These are phyloP conservation scores for Oryza glaberrima DNA, from an alignment of 176 grass and related monocot genomes.

Conservation along the genomic window DNA sequence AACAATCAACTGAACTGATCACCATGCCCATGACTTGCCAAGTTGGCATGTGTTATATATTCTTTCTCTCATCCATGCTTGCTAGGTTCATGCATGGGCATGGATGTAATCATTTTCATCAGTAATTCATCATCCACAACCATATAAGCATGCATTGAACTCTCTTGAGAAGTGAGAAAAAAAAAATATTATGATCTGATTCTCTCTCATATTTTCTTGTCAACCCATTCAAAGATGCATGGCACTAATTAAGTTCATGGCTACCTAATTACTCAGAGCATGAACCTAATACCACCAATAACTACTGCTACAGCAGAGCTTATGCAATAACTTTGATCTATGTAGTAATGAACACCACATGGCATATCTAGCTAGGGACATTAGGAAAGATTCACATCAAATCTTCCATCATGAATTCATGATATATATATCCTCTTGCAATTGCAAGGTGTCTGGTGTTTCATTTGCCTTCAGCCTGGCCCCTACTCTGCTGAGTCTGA, in stretches of 20 bases:
- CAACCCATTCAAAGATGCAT: constrained; percentile 4
- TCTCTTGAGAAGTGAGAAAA: neutral
- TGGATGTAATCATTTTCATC: neutral
- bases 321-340: constrained; percentile 20
- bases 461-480: neutral
- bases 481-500: constrained; percentile 9
- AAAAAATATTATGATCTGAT: constrained; percentile 4
- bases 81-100: constrained; percentile 30
- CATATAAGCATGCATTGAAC: constrained; percentile 19
- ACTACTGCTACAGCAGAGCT: neutral
- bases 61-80: neutral
- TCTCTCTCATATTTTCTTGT: neutral
- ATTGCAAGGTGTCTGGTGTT: constrained; percentile 15
- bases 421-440: neutral
- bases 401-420: neutral
- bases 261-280: neutral
- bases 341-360: constrained; percentile 24
- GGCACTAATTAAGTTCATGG: neutral
- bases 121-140: neutral
- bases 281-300: neutral
- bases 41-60: constrained; percentile 24
- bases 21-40: constrained; percentile 29
- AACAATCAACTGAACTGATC: constrained; percentile 23
- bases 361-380: constrained; percentile 25
- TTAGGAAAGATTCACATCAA: constrained; percentile 21